These are phyloP conservation scores for Kalmusia sp. DNA, from an alignment of 2,329 filamentous ascomycete genomes.

Conservation along the genomic window DNA sequence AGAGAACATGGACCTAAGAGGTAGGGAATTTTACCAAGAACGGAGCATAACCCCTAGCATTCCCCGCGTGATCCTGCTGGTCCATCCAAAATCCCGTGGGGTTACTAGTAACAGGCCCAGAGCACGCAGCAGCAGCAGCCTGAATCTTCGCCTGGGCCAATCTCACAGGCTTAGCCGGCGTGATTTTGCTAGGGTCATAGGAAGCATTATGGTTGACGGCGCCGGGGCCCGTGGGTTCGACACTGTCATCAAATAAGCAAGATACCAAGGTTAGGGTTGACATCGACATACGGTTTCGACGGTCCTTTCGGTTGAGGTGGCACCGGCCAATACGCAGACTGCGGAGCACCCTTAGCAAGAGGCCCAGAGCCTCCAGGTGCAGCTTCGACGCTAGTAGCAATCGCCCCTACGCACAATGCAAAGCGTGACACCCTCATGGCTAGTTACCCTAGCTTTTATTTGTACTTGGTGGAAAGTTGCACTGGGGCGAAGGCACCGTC, in stretches of 20 bases:
- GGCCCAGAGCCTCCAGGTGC: neutral
- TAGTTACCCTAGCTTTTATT: neutral
- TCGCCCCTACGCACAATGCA: neutral
- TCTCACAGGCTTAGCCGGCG: neutral
- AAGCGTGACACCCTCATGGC: neutral
- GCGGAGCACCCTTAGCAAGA: slow-evolving; percentile 2
- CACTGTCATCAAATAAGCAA: neutral
- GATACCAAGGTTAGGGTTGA: neutral
- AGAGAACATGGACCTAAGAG: neutral
- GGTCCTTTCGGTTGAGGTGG: neutral
- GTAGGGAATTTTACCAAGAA: neutral
- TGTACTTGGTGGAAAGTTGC: neutral
- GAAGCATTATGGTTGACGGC: slow-evolving; percentile 1
- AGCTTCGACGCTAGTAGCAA: neutral
- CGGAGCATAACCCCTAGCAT: slow-evolving; percentile 4
- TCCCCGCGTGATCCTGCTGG: slow-evolving; percentile 7
- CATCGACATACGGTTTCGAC: neutral
- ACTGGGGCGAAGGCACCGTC: neutral
- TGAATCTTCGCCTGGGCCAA: neutral
- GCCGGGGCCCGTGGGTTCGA: neutral
- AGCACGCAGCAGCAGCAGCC: slow-evolving; percentile 2
- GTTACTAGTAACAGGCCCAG: slow-evolving; percentile 4
- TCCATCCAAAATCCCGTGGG: slow-evolving; percentile 5
- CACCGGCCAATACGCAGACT: slow-evolving; percentile 6
- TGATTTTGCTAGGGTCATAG: slow-evolving; percentile 3